These are phyloP conservation scores for Hypsizygus ulmarius DNA, from an alignment of 1,284 basidiomycete genomes.

Conservation along the genomic window DNA sequence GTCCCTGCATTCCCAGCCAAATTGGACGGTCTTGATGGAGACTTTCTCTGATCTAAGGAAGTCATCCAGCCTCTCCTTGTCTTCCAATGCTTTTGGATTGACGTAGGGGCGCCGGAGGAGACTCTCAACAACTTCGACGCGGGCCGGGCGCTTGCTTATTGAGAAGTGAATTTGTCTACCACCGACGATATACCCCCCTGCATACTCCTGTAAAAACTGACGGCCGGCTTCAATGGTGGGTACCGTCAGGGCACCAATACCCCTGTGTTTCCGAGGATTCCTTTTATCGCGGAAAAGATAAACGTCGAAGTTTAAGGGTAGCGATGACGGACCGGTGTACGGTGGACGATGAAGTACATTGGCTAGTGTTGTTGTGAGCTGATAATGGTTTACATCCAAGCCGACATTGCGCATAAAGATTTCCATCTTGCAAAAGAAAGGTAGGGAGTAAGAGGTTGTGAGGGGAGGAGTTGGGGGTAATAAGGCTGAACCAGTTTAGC, in stretches of 20 bases:
- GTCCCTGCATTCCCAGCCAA: constrained; percentile 58
- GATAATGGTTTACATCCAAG: constrained; percentile 28
- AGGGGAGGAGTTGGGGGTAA: not conserved
- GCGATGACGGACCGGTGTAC: constrained; percentile 32
- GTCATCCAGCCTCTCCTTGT: constrained; percentile 28
- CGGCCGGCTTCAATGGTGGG: constrained; percentile 37
- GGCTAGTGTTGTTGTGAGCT: constrained; percentile 41
- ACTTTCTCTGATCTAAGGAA: constrained; percentile 30
- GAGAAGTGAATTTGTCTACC: constrained; percentile 38
- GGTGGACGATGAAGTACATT: constrained; percentile 41
- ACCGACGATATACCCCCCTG: constrained; percentile 29
- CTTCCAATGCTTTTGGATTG: constrained; percentile 38
- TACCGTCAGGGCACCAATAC: constrained; percentile 48
- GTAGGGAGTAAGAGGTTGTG: not conserved
- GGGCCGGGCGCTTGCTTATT: constrained; percentile 30
- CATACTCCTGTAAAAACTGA: constrained; percentile 47
- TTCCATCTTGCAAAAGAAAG: constrained; percentile 29
- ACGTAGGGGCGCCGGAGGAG: constrained; percentile 44
- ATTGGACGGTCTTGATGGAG: constrained; percentile 39
- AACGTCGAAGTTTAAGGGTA: constrained; percentile 50
- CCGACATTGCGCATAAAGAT: constrained; percentile 39
- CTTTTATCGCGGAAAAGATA: constrained; percentile 38
- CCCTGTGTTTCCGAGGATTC: constrained; percentile 30
- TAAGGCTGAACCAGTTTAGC: not conserved
- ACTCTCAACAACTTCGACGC: constrained; percentile 38